phyloP scores from a whole-genome alignment of 2,329 filamentous ascomycete species.

The Penicillium sp. region DNA sequence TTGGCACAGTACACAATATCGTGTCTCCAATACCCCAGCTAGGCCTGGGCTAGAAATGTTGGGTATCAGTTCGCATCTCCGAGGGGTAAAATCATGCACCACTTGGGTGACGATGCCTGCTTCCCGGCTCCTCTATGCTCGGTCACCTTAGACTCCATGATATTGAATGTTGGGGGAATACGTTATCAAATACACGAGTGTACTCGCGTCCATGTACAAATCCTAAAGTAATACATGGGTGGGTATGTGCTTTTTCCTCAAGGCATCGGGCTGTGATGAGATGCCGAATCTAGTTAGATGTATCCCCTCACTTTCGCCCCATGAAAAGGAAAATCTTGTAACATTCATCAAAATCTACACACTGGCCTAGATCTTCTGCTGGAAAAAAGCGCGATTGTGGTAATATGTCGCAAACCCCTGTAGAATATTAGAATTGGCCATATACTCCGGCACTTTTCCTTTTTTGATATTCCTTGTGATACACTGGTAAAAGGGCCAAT shows the following conservation, averaged over 20 bases:
- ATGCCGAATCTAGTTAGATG: neutral
- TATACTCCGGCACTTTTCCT: neutral
- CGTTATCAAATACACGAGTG: neutral
- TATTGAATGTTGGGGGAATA: neutral
- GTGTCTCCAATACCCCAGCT: no score
- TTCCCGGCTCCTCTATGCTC: no score
- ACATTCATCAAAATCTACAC: no score
- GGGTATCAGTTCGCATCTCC: no score
- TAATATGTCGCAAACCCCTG: neutral
- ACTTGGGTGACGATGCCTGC: no score
- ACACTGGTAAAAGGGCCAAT: neutral
- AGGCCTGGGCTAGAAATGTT: no score
- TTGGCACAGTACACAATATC: no score
- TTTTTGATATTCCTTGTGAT: neutral
- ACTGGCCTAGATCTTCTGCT: neutral
- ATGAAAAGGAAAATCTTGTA: neutral
- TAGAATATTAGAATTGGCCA: constrained; percentile 1
- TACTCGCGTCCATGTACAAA: neutral
- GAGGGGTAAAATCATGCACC: no score
- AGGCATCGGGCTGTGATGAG: neutral
- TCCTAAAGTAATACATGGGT: neutral
- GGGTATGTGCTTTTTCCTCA: no score
- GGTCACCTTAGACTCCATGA: neutral
- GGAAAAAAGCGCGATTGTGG: neutral
- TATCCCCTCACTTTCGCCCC: neutral